Evolutionary conservation across 2,329 filamentous ascomycete genomes (phyloP).

Genomic region (Fusarium setosum): DNA sequence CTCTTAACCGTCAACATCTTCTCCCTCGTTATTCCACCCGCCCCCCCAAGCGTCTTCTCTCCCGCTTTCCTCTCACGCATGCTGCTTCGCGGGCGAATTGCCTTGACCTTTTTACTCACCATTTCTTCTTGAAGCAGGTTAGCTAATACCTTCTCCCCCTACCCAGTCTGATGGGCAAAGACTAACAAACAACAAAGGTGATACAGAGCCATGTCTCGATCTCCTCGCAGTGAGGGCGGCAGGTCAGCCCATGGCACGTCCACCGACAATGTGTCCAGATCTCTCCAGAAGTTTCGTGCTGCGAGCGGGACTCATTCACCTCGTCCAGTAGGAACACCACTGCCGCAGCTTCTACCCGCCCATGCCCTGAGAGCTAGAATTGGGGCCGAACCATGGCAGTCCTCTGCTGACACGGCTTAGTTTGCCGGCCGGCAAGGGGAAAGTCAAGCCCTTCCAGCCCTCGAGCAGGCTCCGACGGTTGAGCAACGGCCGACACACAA

Average conservation of each 20-base stretch:
- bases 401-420: slow-evolving; percentile 3
- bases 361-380: not conserved
- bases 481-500: not conserved
- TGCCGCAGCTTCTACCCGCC: slow-evolving; percentile 6
- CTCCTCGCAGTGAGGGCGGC: not conserved
- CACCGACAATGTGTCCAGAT: not conserved
- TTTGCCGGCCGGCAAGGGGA: slow-evolving; percentile 7
- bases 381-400: not conserved
- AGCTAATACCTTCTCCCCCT: too few relatives aligned
- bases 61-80: too few relatives aligned
- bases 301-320: not conserved
- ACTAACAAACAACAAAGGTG: not conserved
- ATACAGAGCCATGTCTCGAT: not conserved
- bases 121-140: too few relatives aligned
- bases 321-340: too few relatives aligned
- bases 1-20: too few relatives aligned
- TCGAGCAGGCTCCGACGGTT: too few relatives aligned
- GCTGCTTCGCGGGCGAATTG: too few relatives aligned
- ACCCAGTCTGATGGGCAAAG: too few relatives aligned
- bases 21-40: too few relatives aligned
- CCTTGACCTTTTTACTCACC: too few relatives aligned
- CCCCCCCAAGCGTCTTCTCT: too few relatives aligned
- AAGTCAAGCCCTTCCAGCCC: too few relatives aligned
- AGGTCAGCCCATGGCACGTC: not conserved
- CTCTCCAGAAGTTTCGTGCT: not conserved